Evolutionary conservation across 257 asterid genomes (phyloP), one percentile per base, ranked within the genome.

Genomic region (Salvia splendens): DNA sequence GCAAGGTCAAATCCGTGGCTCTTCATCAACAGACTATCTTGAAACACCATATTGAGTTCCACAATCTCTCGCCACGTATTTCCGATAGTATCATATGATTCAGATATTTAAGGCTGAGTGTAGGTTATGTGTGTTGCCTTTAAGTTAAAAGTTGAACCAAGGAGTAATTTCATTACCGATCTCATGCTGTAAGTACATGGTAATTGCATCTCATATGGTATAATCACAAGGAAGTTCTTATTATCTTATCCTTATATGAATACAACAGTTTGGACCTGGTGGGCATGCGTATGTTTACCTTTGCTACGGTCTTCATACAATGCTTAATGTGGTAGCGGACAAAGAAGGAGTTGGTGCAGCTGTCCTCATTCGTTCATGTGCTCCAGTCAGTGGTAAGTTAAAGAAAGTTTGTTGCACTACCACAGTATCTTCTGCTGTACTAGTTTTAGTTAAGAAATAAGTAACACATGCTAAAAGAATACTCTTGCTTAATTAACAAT

Each of bases 311-410:
- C 84, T 93, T 12, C 97, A 93, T 75, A 79, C 72, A 40, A 93
- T 93, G 96, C 94, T 93, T 65, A 93, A 93, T 79, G 83, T 93
- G 75, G 98, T 90, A 38, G 98, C 97, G 6, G 98, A 93, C 77
- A 86, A 85, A 77, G 89, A 86, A 71, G 98, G 95, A 59, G 70
- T 64, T 40, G 97, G 97, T 63, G 97, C 98, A 12, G 96, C 95
- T 47, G 97, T 89, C 51, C 83, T 93, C 45, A 69, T 93, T 71
- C 95, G 98, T 62, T 78, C 96, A 12, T 93, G 98, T 71, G 95
- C 98, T 77, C 97, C 98, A 8, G 75, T 93, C 68, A 49, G 73
- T 12, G 98, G 98, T 92, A 73, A 75, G 80, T 52, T 64, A 42
- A 47, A 42, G 10, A 49, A 66, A 61, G 35, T 12, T 48, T 40